Conservation (phyloP, 1,284 basidiomycete genomes). For the Austroboletus novae-zelandiae region DNA sequence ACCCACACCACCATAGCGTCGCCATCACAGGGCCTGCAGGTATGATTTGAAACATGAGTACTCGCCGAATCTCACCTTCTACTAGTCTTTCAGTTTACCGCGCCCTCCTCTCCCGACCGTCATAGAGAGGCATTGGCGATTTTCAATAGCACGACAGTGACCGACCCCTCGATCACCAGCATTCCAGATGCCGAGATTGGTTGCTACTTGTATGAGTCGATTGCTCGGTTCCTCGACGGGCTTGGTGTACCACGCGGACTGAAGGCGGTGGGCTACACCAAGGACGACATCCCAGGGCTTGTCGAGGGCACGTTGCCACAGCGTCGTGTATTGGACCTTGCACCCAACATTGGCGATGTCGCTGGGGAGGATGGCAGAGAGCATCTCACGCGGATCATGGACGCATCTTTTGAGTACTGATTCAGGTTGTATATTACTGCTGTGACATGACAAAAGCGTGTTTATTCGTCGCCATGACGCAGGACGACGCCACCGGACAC, state of each 20-base stretch:
- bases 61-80: neutral
- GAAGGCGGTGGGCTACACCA: constrained; percentile 80
- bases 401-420: constrained; percentile 74
- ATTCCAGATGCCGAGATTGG: constrained; percentile 86
- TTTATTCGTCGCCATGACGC: neutral
- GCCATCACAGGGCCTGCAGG: constrained; percentile 87
- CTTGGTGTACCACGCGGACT: constrained; percentile 89
- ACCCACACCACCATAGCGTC: constrained; percentile 43
- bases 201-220: constrained; percentile 80
- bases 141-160: constrained; percentile 66
- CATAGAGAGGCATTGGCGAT: constrained; percentile 88
- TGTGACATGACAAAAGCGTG: constrained; percentile 2
- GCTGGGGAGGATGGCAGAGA: constrained; percentile 77
- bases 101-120: constrained; percentile 86
- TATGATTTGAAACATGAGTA: constrained; percentile 24
- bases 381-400: constrained; percentile 75
- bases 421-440: constrained; percentile 5
- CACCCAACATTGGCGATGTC: constrained; percentile 80
- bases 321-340: constrained; percentile 82
- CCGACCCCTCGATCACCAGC: constrained; percentile 67
- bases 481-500: constrained; percentile 13
- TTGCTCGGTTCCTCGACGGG: constrained; percentile 86
- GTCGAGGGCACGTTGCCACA: constrained; percentile 90
- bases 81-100: constrained; percentile 88
- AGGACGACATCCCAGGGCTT: constrained; percentile 61